A percentile compares a stretch with the other conserved stretches of the same genome.
phyloP scores from a whole-genome alignment of 1,284 basidiomycete genomes.

The Butyriboletus appendiculatus region DNA sequence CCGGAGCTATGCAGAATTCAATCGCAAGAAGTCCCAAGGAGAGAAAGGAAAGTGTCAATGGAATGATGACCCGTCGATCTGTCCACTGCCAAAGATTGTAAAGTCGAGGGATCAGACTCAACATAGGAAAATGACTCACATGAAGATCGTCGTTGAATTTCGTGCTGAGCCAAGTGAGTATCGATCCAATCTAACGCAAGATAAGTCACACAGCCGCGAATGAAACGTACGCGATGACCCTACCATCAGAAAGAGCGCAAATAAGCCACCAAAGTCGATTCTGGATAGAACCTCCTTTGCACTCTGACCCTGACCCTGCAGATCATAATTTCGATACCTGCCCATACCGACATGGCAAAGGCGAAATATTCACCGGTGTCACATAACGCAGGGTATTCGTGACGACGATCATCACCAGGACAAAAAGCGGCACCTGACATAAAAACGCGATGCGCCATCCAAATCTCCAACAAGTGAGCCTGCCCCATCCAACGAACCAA shows the following conservation, averaged over 20 bases:
- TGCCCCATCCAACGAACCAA: not conserved
- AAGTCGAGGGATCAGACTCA: not conserved
- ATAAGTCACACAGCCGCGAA: not conserved
- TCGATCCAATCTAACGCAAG: conserved; percentile 12
- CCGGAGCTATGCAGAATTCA: conserved; percentile 9
- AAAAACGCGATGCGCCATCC: conserved; percentile 20
- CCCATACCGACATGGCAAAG: too few species aligned
- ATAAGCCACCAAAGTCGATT: conserved; percentile 19
- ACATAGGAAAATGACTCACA: conserved; percentile 1
- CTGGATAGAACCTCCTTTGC: conserved; percentile 13
- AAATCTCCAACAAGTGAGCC: conserved; percentile 12
- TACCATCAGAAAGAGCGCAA: conserved; percentile 11
- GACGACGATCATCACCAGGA: conserved; percentile 9
- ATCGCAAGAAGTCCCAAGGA: conserved; percentile 10
- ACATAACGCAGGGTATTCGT: conserved; percentile 10
- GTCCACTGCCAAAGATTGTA: conserved; percentile 7
- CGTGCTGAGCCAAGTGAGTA: conserved; percentile 17
- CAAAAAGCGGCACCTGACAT: conserved; percentile 15
- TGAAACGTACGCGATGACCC: not conserved
- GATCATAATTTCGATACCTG: not conserved
- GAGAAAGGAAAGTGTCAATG: conserved; percentile 11
- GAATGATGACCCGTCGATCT: conserved; percentile 6
- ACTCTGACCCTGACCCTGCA: conserved; percentile 14
- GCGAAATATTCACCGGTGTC: conserved; percentile 10
- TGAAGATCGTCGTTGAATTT: conserved; percentile 19